Evolutionary conservation across 2,329 filamentous ascomycete species (phyloP).

Genomic region (Fusarium buharicum): DNA sequence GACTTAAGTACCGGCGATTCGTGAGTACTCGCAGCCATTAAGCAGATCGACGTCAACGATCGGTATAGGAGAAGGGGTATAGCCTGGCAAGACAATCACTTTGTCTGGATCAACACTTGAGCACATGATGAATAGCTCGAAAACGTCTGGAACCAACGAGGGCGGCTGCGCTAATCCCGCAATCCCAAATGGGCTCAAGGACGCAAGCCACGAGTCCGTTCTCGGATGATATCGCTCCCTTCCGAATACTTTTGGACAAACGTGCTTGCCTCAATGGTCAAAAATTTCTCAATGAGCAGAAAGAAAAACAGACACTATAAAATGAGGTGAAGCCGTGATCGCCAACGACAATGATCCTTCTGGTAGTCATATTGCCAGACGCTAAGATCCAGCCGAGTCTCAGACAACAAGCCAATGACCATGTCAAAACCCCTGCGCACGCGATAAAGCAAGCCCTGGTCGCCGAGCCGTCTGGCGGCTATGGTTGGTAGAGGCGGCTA

Average conservation of each 20-base stretch:
- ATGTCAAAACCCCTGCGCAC: slow-evolving; percentile 47
- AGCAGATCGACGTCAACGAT: slow-evolving; percentile 18
- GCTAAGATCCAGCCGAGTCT: slow-evolving; percentile 44
- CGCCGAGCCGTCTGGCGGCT: slow-evolving; percentile 47
- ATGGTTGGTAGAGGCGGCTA: slow-evolving; percentile 49
- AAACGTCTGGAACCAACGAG: slow-evolving; percentile 37
- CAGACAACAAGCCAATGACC: slow-evolving; percentile 48
- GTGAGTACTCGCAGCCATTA: slow-evolving; percentile 18
- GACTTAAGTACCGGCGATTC: slow-evolving; percentile 17
- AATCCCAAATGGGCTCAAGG: slow-evolving; percentile 32
- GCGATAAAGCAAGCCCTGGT: slow-evolving; percentile 44
- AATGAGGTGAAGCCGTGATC: slow-evolving; percentile 22
- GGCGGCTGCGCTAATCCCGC: slow-evolving; percentile 48
- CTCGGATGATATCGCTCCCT: slow-evolving; percentile 36
- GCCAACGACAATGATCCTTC: slow-evolving; percentile 30
- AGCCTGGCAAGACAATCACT: slow-evolving; percentile 9
- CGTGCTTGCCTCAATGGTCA: slow-evolving; percentile 42
- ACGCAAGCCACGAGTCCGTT: slow-evolving; percentile 43
- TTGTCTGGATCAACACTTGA: slow-evolving; percentile 13
- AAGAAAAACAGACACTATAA: slow-evolving; percentile 12
- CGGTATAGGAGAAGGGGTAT: slow-evolving; percentile 14
- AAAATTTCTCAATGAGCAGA: slow-evolving; percentile 8
- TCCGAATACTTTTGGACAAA: slow-evolving; percentile 30
- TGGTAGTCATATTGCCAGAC: slow-evolving; percentile 50
- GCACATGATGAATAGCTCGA: slow-evolving; percentile 23